Evolutionary conservation across 1,284 basidiomycete genomes (phyloP).

Genomic region (Inonotus obliquus): DNA sequence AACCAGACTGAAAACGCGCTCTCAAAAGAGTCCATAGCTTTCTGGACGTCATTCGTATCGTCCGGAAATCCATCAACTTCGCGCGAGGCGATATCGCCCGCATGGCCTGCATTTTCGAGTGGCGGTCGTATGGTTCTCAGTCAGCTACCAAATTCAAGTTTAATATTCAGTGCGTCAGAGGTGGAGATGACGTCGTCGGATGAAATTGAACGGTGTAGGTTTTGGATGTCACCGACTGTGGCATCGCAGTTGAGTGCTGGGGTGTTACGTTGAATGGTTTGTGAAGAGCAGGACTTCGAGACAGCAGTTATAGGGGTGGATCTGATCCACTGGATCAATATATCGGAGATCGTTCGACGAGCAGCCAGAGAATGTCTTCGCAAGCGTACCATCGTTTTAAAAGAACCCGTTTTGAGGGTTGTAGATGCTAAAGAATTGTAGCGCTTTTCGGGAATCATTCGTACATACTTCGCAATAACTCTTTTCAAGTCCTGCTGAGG

Average conservation of each 20-base stretch:
- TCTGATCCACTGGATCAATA: no score
- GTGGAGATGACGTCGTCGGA: constrained; percentile 31
- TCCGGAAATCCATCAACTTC: constrained; percentile 32
- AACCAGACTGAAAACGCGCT: constrained; percentile 36
- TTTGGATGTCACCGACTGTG: constrained; percentile 38
- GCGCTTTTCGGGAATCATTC: no score
- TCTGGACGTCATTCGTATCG: constrained; percentile 42
- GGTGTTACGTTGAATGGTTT: neutral
- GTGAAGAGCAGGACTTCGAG: neutral
- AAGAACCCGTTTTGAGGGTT: no score
- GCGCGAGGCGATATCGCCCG: constrained; percentile 29
- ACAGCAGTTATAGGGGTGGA: neutral
- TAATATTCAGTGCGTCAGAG: constrained; percentile 19
- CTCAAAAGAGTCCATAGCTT: constrained; percentile 38
- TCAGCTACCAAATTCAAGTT: constrained; percentile 15
- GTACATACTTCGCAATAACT: no score
- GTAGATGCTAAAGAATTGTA: no score
- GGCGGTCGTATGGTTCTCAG: constrained; percentile 24
- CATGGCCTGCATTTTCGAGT: constrained; percentile 27
- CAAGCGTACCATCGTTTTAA: no score
- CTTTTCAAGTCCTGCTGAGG: no score
- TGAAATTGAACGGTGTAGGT: constrained; percentile 34
- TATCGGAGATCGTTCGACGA: no score
- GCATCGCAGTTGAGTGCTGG: constrained; percentile 27
- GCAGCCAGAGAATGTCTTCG: neutral